Percentiles rank a stretch among this genome's conserved stretches.
Evolutionary conservation across 345 rosid genomes (phyloP).

Genomic region (Draba incana): DNA sequence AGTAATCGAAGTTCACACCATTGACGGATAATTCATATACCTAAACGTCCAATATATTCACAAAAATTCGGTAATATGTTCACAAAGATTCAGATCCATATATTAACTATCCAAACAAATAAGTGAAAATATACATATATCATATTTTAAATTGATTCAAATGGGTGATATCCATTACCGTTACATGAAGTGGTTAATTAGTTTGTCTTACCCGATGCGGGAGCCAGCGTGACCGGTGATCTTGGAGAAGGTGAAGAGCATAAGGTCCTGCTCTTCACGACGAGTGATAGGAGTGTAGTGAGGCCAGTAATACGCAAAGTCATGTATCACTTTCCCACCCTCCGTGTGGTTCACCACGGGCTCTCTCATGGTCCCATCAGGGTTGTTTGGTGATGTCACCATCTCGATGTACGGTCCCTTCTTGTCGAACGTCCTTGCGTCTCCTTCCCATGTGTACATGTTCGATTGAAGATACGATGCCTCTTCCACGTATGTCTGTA

Average conservation of each 20-base stretch:
- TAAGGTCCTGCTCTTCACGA: conserved; percentile 64
- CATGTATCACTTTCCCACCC: conserved; percentile 61
- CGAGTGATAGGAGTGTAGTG: conserved; percentile 68
- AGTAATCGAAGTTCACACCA: background rate
- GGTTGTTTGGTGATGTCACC: conserved; percentile 80
- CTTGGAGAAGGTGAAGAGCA: conserved; percentile 91
- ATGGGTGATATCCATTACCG: background rate
- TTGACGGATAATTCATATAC: background rate
- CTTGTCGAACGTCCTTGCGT: conserved; percentile 55
- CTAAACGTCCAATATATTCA: background rate
- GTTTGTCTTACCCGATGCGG: conserved; percentile 70
- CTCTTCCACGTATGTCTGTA: conserved; percentile 66
- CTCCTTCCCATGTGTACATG: conserved; percentile 84
- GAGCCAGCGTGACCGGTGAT: conserved; percentile 92
- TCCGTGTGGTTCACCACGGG: conserved; percentile 58
- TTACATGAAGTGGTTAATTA: background rate
- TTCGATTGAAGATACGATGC: conserved; percentile 52
- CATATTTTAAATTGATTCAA: no score
- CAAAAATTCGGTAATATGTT: no score
- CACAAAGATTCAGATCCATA: no score
- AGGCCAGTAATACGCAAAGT: conserved; percentile 93
- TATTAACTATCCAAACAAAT: background rate
- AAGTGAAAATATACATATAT: background rate
- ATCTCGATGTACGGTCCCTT: conserved; percentile 68
- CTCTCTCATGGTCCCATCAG: conserved; percentile 67